Base-by-base conservation (phyloP, 2,329 filamentous ascomycete genomes). In the Epichloe brachyelytri region DNA sequence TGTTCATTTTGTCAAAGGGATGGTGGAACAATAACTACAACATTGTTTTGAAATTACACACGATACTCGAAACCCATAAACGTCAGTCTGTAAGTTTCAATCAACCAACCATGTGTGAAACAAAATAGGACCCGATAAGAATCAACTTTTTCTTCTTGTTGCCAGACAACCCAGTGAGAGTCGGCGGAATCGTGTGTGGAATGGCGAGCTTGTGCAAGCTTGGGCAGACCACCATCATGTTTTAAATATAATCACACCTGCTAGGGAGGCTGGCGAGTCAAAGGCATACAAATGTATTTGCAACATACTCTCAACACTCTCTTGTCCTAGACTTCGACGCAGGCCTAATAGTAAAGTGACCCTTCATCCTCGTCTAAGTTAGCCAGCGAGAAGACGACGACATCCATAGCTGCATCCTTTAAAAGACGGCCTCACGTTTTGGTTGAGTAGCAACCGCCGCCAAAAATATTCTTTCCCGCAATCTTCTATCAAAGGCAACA, bases 361-460 rank as follows among this genome's bases (percentile, higher is more conserved):
- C 6, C 41, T n/a, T 41, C 11, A 14, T 49, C 48, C 19, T 34
- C 38, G 19, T 33, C 26, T 12, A n/a, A 44, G 30, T n/a, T 8
- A 44, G 19, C 15, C 39, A 12, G 36, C n/a, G 15, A 44, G 43
- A 40, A 43, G 20, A 22, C 43, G 51, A 26, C 38, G 37, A 43
- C 22, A 17, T 40, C 40, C 41, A 37, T 50, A 14, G 44, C 39
- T 17, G 33, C 51, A 46, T 51, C 46, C 51, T 51, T 53, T 53
- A 55, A 51, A 49, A 46, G 36, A 46, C 11, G 36, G 37, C 26
- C 19, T 19, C 44, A 44, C 30, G 11, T 30, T n/a, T 10, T n/a
- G 40, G 48, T 37, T 45, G 48, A 17, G 43, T 52, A 43, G 41
- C 10, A 48, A 19, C 47, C 47, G 22, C 20, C 38, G 20, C 22